Base-by-base conservation (phyloP, 78 protist genomes). In the Dictyostelium firmibasis region DNA sequence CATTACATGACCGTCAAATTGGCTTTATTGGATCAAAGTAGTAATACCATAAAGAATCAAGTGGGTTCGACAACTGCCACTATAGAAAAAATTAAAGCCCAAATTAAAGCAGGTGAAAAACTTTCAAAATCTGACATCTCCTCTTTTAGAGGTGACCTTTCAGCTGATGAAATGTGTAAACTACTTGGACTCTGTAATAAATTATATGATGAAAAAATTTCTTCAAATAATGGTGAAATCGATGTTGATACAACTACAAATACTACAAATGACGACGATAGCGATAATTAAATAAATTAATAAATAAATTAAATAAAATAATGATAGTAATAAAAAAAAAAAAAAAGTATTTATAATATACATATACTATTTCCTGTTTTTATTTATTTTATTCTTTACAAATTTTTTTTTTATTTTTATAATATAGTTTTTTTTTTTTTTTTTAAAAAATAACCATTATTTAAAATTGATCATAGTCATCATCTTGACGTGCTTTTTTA, bases 1-100 rank as follows among this genome's bases (percentile, higher is more conserved):
- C 82, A 75, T 38, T 81, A 89, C 41, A 89, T 89, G 94, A 69
- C 31, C 72, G 35, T 67, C 27, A 57, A 85, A 23, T 20, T 81
- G 14, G n/a, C 31, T 7, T 6, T 43, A 6, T 18, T 62, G 20
- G 87, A 83, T 3, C 33, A 70, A 20, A 27, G 20, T 38, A 43
- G 38, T 7, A 14, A n/a, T 1, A 18, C 72, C 53, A 89, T 89
- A 25, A 78, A 79, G 57, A 84, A 78, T 18, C 53, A 29, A 43
- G 47, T 84, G 0, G 53, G 67, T 8, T 75, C 94, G 0, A 89
- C 94, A 0, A 57, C 41, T 18, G 82, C 79, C 0, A 18, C 85
- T 5, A 35, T 89, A 0, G 47, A 81, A 25, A 81, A 81, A 25
- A 36, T 62, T 14, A 25, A 27, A 36, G 44, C 44, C 0, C 86